Evolutionary conservation across 1,284 basidiomycete genomes (phyloP).

Genomic region (Entoloma clypeatum): DNA sequence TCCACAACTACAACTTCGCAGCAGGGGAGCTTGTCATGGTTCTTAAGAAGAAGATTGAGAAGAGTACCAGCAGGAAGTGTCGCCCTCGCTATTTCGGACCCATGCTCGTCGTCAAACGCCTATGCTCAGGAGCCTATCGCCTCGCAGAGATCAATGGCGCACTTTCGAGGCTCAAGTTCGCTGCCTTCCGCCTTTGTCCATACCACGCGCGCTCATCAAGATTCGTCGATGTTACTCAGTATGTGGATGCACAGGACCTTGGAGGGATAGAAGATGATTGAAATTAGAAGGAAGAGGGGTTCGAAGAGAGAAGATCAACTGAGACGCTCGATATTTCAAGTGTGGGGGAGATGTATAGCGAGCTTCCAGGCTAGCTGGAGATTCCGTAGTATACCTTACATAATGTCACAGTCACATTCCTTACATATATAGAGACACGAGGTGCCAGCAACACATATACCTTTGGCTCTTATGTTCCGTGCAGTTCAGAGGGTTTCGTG

Average conservation of each 20-base stretch:
- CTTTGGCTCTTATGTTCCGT: too few species aligned
- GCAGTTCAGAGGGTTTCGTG: too few species aligned
- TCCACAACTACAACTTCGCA: constrained; percentile 30
- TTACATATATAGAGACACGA: too few species aligned
- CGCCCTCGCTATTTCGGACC: constrained; percentile 33
- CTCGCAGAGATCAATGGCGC: constrained; percentile 32
- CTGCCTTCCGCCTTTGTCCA: constrained; percentile 32
- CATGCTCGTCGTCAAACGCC: constrained; percentile 29
- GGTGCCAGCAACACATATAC: too few species aligned
- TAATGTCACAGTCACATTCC: too few species aligned
- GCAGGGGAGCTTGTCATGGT: constrained; percentile 35
- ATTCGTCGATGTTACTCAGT: constrained; percentile 5
- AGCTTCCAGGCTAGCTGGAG: too few species aligned
- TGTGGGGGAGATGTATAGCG: too few species aligned
- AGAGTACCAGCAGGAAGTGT: constrained; percentile 28
- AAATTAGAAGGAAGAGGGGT: constrained; percentile 1
- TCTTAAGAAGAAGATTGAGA: constrained; percentile 32
- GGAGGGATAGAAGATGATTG: constrained; percentile 1
- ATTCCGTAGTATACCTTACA: too few species aligned
- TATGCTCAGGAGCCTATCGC: constrained; percentile 28
- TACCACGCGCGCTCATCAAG: constrained; percentile 19
- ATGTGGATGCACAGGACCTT: constrained; percentile 2
- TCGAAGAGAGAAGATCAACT: too few species aligned
- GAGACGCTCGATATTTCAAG: too few species aligned
- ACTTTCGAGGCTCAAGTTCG: constrained; percentile 23